Evolutionary conservation across 139 green algal species (phyloP).

Genomic region (Chlamydomonas sp.): DNA sequence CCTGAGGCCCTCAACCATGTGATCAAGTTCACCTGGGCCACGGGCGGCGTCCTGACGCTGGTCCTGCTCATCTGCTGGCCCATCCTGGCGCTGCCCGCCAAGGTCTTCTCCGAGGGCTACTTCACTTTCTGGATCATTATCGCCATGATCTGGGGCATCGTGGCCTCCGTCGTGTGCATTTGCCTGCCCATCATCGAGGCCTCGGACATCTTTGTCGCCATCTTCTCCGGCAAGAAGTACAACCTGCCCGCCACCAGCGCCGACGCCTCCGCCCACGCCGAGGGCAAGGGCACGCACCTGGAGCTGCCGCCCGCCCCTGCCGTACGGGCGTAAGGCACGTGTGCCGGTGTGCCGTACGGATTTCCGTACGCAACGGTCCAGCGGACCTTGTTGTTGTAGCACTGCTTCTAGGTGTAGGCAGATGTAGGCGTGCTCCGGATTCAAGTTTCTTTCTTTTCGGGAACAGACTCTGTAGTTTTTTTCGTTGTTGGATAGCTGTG

Average conservation of each 20-base stretch:
- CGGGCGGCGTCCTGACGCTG: conserved; percentile 62
- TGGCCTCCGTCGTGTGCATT: conserved; percentile 67
- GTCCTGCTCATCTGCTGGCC: conserved; percentile 80
- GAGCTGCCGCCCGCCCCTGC: conserved; percentile 7
- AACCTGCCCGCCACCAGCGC: neutral
- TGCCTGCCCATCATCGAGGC: conserved; percentile 69
- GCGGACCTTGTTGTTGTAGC: too few relatives aligned
- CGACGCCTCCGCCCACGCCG: neutral
- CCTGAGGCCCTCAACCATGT: conserved; percentile 44
- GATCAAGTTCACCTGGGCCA: conserved; percentile 52
- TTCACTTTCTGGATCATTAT: conserved; percentile 45
- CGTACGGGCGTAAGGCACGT: neutral
- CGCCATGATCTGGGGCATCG: conserved; percentile 71
- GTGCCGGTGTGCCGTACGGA: too few relatives aligned
- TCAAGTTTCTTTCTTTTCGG: too few relatives aligned
- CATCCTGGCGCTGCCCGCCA: conserved; percentile 68
- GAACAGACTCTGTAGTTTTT: too few relatives aligned
- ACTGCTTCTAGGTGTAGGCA: too few relatives aligned
- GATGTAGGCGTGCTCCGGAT: too few relatives aligned
- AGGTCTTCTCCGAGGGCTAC: conserved; percentile 69
- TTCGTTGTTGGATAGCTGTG: too few relatives aligned
- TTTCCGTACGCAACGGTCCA: too few relatives aligned
- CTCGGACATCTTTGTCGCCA: conserved; percentile 31
- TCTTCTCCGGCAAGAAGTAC: neutral
- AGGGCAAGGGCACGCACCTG: conserved; percentile 25